These are phyloP conservation scores for Alternaria novae-zelandiae DNA, from an alignment of 2,329 filamentous ascomycete genomes.

Conservation along the genomic window DNA sequence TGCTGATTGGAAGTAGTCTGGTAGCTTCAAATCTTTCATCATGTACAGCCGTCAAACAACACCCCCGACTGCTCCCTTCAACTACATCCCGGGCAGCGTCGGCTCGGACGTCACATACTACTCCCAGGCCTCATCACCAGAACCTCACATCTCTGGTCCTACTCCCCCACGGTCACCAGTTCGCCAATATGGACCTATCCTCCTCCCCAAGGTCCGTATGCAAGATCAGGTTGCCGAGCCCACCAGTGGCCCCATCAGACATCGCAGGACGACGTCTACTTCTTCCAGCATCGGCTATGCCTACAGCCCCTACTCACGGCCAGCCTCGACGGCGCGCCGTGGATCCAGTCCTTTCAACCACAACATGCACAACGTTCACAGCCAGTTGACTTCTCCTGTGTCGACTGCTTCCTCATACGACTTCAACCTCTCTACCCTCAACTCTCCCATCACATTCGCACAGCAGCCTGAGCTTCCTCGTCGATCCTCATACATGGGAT, in stretches of 20 bases:
- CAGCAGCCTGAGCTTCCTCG: constrained; percentile 34
- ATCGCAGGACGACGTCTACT: constrained; percentile 62
- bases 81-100: constrained; percentile 49
- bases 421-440: constrained; percentile 57
- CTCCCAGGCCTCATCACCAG: constrained; percentile 72
- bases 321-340: constrained; percentile 54
- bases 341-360: constrained; percentile 54
- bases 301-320: constrained; percentile 59
- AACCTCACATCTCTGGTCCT: constrained; percentile 70
- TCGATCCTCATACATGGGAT: constrained; percentile 46
- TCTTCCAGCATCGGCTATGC: constrained; percentile 51
- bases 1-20: constrained; percentile 37
- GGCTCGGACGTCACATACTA: constrained; percentile 64
- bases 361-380: constrained; percentile 37
- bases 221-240: constrained; percentile 80
- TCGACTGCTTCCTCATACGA: constrained; percentile 50
- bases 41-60: constrained; percentile 56
- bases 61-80: constrained; percentile 49
- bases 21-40: constrained; percentile 42
- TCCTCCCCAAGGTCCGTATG: constrained; percentile 84
- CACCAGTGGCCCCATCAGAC: constrained; percentile 61
- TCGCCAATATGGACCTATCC: constrained; percentile 76
- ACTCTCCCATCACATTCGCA: constrained; percentile 67
- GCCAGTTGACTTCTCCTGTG: constrained; percentile 54
- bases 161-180: constrained; percentile 76